Evolutionary conservation across 495 filamentous ascomycete species (phyloP).

Genomic region (Chaetomium fimeti): DNA sequence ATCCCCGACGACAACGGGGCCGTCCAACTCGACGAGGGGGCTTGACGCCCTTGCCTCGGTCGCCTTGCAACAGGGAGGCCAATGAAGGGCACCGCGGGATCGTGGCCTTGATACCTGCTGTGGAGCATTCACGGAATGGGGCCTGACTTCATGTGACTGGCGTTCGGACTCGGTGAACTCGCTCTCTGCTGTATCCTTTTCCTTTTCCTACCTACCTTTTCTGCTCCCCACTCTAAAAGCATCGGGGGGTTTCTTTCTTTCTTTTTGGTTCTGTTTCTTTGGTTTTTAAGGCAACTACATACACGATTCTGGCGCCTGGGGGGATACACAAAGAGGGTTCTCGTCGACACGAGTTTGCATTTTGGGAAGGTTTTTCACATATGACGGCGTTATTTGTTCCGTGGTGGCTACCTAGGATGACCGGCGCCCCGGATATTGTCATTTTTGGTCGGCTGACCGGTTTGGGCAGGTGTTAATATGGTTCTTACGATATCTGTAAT

Average conservation of each 20-base stretch:
- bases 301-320: not conserved
- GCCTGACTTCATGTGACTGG: not conserved
- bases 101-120: conserved; percentile 9
- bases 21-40: conserved; percentile 39
- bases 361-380: not conserved
- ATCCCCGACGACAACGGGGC: conserved; percentile 21
- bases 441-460: not conserved
- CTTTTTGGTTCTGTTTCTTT: no score
- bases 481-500: conserved; percentile 10
- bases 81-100: conserved; percentile 16
- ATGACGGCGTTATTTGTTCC: not conserved
- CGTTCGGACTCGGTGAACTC: not conserved
- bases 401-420: not conserved
- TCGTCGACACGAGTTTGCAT: not conserved
- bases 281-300: no score
- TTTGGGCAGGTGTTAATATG: not conserved
- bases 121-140: no score
- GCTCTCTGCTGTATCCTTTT: not conserved
- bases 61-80: conserved; percentile 41
- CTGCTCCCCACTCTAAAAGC: no score
- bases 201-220: no score
- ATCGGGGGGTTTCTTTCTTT: conserved; percentile 7
- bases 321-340: not conserved
- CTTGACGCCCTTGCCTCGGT: conserved; percentile 46
- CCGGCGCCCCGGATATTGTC: not conserved